Evolutionary conservation across 306 rosid species (phyloP).

Genomic region (Prunus mongolica): DNA sequence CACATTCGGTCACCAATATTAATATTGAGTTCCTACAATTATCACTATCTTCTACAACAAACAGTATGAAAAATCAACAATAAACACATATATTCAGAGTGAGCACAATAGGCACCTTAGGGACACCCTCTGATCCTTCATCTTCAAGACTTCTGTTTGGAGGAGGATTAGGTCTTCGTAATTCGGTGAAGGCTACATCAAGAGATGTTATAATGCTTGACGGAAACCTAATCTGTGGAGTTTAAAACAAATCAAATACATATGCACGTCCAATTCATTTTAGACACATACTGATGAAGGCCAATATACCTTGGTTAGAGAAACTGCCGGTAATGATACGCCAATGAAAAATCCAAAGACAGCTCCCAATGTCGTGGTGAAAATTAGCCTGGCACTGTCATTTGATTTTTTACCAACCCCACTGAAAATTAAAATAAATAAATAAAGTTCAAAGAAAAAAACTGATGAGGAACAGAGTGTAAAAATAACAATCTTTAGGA

Average conservation of each 20-base stretch:
- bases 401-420: slow-evolving; percentile 48
- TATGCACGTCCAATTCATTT: slow-evolving; percentile 7
- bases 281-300: neutral
- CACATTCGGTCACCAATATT: neutral
- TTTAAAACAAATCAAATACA: slow-evolving; percentile 26
- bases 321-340: slow-evolving; percentile 55
- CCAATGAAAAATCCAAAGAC: slow-evolving; percentile 80
- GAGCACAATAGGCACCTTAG: slow-evolving; percentile 51
- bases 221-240: slow-evolving; percentile 77
- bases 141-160: slow-evolving; percentile 43
- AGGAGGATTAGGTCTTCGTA: slow-evolving; percentile 44
- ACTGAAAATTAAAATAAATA: slow-evolving; percentile 37
- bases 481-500: neutral
- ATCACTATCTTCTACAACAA: neutral
- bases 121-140: slow-evolving; percentile 50
- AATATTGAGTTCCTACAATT: neutral
- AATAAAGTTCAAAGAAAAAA: slow-evolving; percentile 16
- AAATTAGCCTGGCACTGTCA: slow-evolving; percentile 53
- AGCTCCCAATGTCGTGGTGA: slow-evolving; percentile 60
- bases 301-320: slow-evolving; percentile 59
- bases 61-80: neutral
- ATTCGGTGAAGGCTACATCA: slow-evolving; percentile 56
- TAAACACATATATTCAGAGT: neutral
- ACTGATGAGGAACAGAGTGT: neutral
- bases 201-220: slow-evolving; percentile 63